Evolutionary conservation across 169 alveolate genomes (phyloP).

Genomic region (Babesia microti): DNA sequence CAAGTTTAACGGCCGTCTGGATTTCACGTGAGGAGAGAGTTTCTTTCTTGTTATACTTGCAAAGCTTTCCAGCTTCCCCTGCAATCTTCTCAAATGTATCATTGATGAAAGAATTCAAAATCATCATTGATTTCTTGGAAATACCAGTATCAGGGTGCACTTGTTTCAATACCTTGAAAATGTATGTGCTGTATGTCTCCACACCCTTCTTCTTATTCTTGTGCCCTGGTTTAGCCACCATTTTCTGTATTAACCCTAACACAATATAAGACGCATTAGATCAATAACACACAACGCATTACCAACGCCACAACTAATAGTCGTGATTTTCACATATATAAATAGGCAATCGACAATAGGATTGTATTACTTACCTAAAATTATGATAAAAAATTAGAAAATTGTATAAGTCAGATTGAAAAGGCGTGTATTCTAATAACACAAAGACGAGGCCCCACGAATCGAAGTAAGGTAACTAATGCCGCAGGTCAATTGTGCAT

Average conservation of each 20-base stretch:
- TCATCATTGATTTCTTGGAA: conserved; percentile 89
- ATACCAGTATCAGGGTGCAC: conserved; percentile 96
- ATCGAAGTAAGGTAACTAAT: background rate
- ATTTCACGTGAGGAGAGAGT: conserved; percentile 94
- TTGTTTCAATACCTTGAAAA: conserved; percentile 86
- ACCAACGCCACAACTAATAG: background rate
- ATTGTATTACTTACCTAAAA: background rate
- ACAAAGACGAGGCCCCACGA: background rate
- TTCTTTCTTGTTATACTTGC: conserved; percentile 87
- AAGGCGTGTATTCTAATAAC: conserved; percentile 1
- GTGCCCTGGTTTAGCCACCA: conserved; percentile 39
- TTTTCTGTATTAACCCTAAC: conserved; percentile 8
- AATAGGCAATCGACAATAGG: background rate
- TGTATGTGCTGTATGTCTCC: conserved; percentile 63
- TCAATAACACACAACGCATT: background rate
- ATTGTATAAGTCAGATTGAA: background rate
- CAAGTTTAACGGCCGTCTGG: conserved; percentile 97
- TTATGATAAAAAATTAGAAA: background rate
- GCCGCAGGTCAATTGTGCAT: too few relatives aligned
- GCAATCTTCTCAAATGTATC: conserved; percentile 93
- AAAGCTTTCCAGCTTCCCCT: conserved; percentile 87
- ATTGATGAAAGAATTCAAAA: conserved; percentile 90
- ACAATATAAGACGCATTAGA: background rate
- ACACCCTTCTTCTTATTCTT: conserved; percentile 54
- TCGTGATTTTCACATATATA: background rate